Base-by-base conservation (phyloP, 2,329 filamentous ascomycete species). In the Botrytis byssoidea region DNA sequence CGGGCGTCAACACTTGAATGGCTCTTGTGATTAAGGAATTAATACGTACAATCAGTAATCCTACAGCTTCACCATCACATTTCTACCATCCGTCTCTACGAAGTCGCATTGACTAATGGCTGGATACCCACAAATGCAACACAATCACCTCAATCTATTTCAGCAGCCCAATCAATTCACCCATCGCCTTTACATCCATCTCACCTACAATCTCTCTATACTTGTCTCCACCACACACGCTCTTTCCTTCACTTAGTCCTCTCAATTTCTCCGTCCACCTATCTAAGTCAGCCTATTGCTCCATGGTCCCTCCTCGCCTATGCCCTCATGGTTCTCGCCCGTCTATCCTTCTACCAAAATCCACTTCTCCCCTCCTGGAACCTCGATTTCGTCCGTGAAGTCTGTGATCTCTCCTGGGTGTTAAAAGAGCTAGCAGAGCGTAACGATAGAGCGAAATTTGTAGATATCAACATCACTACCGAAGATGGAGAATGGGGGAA, bases 51-150 rank as follows among this genome's bases (percentile, higher is more conserved):
- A 63, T 9, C 32, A 70, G 71, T 69, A 42, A 60, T 69, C 22
- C 35, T 73, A 57, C 65, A 61, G 69, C 57, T 70, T 32, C 71
- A 70, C 64, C 71, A 73, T 57, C 42, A 69, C 12, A 40, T 69
- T 25, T 35, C 64, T 35, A n/a, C 71, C 22, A 69, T 69, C 16
- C 71, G 64, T 40, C 63, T 73, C 55, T 61, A 73, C 32, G 71
- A 73, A 61, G 32, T 71, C 35, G 32, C 70, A 7, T 51, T 72
- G 12, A 57, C 46, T 14, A 37, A 48, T 25, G 25, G 12, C 35
- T 66, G 46, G 46, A 46, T 40, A n/a, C 18, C 67, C 51, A 44
- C 20, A 55, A 69, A 25, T 1, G 7, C 25, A 25, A 69, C 32
- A 40, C 32, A 40, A 57, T 42, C 46, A 29, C 32, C 42, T 51